Conservation (phyloP, 768 basidiomycete genomes). For the Hirschioporus abietinus region DNA sequence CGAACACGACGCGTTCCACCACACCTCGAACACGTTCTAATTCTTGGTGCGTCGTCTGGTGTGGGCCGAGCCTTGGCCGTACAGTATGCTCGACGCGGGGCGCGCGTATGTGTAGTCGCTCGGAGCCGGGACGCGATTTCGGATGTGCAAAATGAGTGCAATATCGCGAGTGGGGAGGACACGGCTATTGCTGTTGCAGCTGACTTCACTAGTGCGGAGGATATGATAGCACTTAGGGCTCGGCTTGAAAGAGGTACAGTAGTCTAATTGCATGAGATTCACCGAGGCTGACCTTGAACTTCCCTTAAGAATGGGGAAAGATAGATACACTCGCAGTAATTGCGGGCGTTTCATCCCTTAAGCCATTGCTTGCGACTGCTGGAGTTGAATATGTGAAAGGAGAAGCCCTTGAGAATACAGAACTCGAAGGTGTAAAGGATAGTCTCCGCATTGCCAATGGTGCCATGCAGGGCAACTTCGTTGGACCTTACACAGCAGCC, state of each 20-base stretch:
- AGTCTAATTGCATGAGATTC: background rate
- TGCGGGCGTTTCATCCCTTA: slow-evolving; percentile 81
- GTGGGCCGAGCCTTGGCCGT: slow-evolving; percentile 70
- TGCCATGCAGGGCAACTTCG: slow-evolving; percentile 59
- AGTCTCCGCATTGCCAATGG: slow-evolving; percentile 51
- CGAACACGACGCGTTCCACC: background rate
- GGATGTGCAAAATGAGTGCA: background rate
- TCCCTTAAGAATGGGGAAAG: slow-evolving; percentile 63
- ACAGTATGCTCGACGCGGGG: slow-evolving; percentile 70
- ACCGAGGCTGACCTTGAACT: background rate
- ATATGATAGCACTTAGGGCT: slow-evolving; percentile 57
- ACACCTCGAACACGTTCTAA: slow-evolving; percentile 59
- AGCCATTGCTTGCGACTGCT: slow-evolving; percentile 67
- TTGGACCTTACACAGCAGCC: slow-evolving; percentile 65
- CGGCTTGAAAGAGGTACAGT: slow-evolving; percentile 48
- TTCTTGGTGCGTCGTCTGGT: slow-evolving; percentile 82
- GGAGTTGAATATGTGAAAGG: slow-evolving; percentile 37
- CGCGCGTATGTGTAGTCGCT: slow-evolving; percentile 69
- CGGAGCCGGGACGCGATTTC: slow-evolving; percentile 46
- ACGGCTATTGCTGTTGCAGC: slow-evolving; percentile 46
- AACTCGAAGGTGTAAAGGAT: slow-evolving; percentile 50
- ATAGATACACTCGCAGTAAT: slow-evolving; percentile 78
- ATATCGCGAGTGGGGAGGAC: background rate
- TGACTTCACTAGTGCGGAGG: slow-evolving; percentile 61
- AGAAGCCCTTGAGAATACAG: slow-evolving; percentile 32